A percentile compares a stretch with the other conserved stretches of the same genome.
Evolutionary conservation across 192 early-diverging fungal genomes (phyloP).

Genomic region (Entomortierella lignicola): DNA sequence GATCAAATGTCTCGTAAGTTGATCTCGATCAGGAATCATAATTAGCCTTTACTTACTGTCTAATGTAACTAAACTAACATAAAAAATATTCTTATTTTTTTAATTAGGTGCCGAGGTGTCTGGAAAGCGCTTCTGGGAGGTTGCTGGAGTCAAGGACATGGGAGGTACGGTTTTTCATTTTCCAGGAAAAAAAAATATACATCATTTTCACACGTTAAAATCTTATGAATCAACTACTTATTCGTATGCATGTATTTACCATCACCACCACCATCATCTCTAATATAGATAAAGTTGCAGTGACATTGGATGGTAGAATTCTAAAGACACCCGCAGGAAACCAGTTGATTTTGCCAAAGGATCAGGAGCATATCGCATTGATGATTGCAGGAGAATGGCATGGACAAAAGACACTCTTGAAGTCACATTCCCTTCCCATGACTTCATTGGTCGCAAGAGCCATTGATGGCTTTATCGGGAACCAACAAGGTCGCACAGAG

Average conservation of each 20-base stretch:
- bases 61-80: background rate
- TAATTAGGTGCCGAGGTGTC: conserved; percentile 59
- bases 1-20: conserved; percentile 46
- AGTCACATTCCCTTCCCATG: conserved; percentile 89
- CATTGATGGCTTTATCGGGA: conserved; percentile 75
- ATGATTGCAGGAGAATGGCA: conserved; percentile 96
- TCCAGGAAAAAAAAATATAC: too few species aligned
- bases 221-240: background rate
- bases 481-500: conserved; percentile 67
- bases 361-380: conserved; percentile 75
- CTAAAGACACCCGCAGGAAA: conserved; percentile 88
- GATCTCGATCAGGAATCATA: too few species aligned
- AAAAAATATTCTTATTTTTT: background rate
- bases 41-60: too few species aligned
- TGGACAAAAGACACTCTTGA: conserved; percentile 80
- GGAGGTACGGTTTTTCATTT: conserved; percentile 58
- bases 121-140: conserved; percentile 73
- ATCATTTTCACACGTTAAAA: too few species aligned
- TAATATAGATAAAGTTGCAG: conserved; percentile 53
- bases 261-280: background rate
- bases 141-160: conserved; percentile 58
- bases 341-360: conserved; percentile 67
- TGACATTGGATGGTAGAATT: conserved; percentile 81
- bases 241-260: too few species aligned
- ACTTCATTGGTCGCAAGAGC: conserved; percentile 91